Conservation (phyloP, 2,329 filamentous ascomycete species). For the Talaromyces piceae region DNA sequence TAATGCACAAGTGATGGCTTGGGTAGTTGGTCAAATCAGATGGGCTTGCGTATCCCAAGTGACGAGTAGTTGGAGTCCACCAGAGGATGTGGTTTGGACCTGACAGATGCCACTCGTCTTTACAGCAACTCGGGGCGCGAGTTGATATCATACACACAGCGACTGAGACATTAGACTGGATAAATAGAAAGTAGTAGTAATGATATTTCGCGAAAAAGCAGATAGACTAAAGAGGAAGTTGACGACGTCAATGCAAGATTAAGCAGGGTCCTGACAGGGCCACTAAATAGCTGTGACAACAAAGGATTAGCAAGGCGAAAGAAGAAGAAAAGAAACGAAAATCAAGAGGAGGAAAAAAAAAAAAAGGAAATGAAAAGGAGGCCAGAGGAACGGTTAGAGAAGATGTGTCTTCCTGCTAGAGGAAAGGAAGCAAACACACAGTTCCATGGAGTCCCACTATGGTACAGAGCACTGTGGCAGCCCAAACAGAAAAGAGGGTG, state of each 20-base stretch:
- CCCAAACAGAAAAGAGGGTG: not conserved
- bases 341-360: not conserved
- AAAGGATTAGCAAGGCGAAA: not conserved
- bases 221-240: constrained; percentile 22
- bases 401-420: not conserved
- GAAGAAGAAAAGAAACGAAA: not conserved
- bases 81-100: not conserved
- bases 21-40: not conserved
- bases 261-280: not conserved
- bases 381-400: not conserved
- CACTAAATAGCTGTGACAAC: not conserved
- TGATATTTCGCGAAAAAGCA: constrained; percentile 18
- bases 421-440: not conserved
- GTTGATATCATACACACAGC: constrained; percentile 24
- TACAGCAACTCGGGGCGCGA: constrained; percentile 14
- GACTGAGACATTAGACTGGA: constrained; percentile 16
- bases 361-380: not conserved
- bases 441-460: not conserved
- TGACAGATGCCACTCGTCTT: not conserved
- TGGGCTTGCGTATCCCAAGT: not conserved
- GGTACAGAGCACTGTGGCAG: not conserved
- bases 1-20: not conserved
- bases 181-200: too few species aligned
- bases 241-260: constrained; percentile 2
- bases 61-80: not conserved